Conservation (phyloP, 495 filamentous ascomycete genomes). For the Monascus purpureus region DNA sequence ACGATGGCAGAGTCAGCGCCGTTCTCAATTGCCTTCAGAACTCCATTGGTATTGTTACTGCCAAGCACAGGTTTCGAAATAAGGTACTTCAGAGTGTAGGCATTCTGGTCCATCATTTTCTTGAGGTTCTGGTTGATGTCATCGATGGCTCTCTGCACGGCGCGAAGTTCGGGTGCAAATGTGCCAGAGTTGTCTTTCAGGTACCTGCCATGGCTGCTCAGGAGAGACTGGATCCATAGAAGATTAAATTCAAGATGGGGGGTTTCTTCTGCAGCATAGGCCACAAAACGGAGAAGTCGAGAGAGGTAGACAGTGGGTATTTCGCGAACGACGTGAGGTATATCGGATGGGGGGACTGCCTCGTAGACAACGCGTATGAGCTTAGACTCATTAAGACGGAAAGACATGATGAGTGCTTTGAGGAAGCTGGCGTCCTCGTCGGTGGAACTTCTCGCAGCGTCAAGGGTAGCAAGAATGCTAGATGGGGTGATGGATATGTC, state of each 20-base stretch:
- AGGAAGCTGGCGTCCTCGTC: constrained; percentile 59
- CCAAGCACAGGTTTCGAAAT: constrained; percentile 31
- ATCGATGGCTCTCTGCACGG: constrained; percentile 59
- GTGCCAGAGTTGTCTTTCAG: constrained; percentile 63
- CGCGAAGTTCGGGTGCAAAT: constrained; percentile 67
- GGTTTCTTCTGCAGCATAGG: constrained; percentile 70
- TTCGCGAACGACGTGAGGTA: constrained; percentile 61
- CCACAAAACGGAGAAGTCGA: constrained; percentile 71
- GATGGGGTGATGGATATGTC: constrained; percentile 83
- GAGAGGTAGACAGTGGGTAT: constrained; percentile 80
- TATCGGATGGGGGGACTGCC: constrained; percentile 58
- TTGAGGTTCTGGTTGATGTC: constrained; percentile 63
- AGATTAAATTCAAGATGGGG: constrained; percentile 91
- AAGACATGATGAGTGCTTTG: constrained; percentile 91
- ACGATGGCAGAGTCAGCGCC: constrained; percentile 6
- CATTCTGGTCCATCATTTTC: constrained; percentile 71
- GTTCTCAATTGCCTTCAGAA: constrained; percentile 15
- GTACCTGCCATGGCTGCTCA: constrained; percentile 69
- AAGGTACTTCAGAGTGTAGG: constrained; percentile 75
- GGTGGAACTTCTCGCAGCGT: constrained; percentile 22
- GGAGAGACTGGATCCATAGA: constrained; percentile 76
- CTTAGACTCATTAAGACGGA: constrained; percentile 71
- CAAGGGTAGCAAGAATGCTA: constrained; percentile 61
- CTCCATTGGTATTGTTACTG: constrained; percentile 16
- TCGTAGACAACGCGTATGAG: constrained; percentile 77